Conservation (phyloP, 495 filamentous ascomycete genomes). For the Lineolata rhizophorae region DNA sequence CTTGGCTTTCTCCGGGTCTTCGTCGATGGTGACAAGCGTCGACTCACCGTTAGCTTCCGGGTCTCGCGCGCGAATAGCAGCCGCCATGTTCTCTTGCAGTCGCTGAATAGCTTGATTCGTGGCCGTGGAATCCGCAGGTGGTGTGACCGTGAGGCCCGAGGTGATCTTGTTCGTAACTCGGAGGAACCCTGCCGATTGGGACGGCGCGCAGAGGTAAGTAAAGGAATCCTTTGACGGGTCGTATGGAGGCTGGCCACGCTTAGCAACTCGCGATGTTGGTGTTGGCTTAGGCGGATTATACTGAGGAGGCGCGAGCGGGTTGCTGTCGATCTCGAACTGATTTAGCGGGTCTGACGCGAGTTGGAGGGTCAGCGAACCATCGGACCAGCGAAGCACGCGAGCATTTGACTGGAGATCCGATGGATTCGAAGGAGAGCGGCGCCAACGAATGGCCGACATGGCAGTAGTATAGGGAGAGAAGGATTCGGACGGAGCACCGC, state of each 20-base stretch:
- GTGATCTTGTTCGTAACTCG: conserved; percentile 63
- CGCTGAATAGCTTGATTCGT: conserved; percentile 59
- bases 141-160: conserved; percentile 48
- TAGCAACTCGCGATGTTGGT: conserved; percentile 15
- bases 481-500: conserved; percentile 14
- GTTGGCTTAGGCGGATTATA: conserved; percentile 23
- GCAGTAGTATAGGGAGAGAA: conserved; percentile 42
- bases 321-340: conserved; percentile 60
- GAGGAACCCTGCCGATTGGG: conserved; percentile 44
- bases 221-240: conserved; percentile 52
- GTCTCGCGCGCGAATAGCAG: conserved; percentile 30
- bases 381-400: conserved; percentile 59
- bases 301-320: conserved; percentile 47
- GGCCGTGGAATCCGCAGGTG: conserved; percentile 40
- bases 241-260: conserved; percentile 20
- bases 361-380: conserved; percentile 66
- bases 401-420: conserved; percentile 49
- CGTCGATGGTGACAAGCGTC: conserved; percentile 20
- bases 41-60: conserved; percentile 34
- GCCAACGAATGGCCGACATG: conserved; percentile 47
- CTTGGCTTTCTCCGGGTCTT: conserved; percentile 65
- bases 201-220: conserved; percentile 60
- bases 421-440: conserved; percentile 38
- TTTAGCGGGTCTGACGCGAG: conserved; percentile 46
- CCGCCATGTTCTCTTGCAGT: conserved; percentile 47